Percentiles rank a stretch among this genome's conserved stretches.
These are phyloP conservation scores for Ascochyta koolunga DNA, from an alignment of 2,329 filamentous ascomycete genomes.

Conservation along the genomic window DNA sequence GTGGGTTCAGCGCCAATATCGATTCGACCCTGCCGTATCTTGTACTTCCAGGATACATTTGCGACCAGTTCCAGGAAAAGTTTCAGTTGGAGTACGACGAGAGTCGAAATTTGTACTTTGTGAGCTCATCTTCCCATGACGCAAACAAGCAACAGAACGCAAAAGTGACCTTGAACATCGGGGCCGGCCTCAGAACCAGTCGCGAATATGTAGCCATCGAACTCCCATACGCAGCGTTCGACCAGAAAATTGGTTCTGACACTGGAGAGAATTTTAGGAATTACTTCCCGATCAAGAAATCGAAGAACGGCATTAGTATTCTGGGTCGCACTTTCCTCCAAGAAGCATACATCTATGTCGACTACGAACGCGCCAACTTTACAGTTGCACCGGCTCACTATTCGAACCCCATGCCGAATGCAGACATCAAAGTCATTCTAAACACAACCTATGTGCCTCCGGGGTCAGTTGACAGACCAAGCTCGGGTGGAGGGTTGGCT, in stretches of 20 bases:
- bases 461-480: neutral
- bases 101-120: constrained; percentile 39
- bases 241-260: constrained; percentile 19
- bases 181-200: constrained; percentile 2
- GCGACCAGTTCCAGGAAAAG: constrained; percentile 42
- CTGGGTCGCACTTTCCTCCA: constrained; percentile 47
- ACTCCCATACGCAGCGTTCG: constrained; percentile 41
- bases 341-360: constrained; percentile 47
- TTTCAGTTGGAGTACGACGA: constrained; percentile 48
- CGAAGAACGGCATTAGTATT: constrained; percentile 29
- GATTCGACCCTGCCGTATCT: constrained; percentile 50
- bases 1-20: constrained; percentile 24
- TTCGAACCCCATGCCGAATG: constrained; percentile 26
- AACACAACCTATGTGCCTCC: constrained; percentile 23
- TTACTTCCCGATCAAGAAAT: constrained; percentile 43
- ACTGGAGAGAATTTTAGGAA: constrained; percentile 18
- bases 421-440: constrained; percentile 33
- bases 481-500: constrained; percentile 22
- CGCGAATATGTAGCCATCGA: constrained; percentile 26
- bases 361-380: constrained; percentile 46
- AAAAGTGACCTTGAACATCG: constrained; percentile 34
- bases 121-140: constrained; percentile 35
- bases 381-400: constrained; percentile 37
- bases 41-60: constrained; percentile 40
- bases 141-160: constrained; percentile 34